phyloP scores from a whole-genome alignment of 345 rosid species.

The Citrus hindsii region DNA sequence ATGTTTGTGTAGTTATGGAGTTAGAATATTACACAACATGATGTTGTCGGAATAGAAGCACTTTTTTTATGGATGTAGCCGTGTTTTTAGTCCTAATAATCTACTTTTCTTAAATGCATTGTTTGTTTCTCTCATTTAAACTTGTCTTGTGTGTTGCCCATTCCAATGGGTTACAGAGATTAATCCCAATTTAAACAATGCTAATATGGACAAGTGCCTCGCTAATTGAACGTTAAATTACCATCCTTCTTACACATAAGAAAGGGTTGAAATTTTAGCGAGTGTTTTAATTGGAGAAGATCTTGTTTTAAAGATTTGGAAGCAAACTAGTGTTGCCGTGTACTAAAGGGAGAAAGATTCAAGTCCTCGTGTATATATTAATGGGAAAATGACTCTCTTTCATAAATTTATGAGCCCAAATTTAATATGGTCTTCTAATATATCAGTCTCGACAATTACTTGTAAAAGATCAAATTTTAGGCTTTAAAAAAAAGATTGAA shows the following conservation, averaged over 20 bases:
- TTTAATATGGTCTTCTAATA: too few species aligned
- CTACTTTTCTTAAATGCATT: slow-evolving; percentile 9
- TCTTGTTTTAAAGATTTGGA: too few species aligned
- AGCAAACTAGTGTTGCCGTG: too few species aligned
- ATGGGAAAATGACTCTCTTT: background rate
- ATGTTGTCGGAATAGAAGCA: slow-evolving; percentile 43
- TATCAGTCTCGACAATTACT: too few species aligned
- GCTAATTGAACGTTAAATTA: background rate
- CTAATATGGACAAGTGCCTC: background rate
- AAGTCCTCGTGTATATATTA: background rate
- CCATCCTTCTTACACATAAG: background rate
- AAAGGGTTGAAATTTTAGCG: too few species aligned
- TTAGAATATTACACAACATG: slow-evolving; percentile 22
- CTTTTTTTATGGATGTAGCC: background rate
- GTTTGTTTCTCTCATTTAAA: slow-evolving; percentile 13
- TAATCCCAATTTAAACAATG: background rate
- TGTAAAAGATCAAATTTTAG: too few species aligned
- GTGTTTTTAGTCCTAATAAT: background rate
- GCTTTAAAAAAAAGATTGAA: too few species aligned
- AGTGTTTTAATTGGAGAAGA: too few species aligned
- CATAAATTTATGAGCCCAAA: too few species aligned
- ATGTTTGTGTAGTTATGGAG: slow-evolving; percentile 13
- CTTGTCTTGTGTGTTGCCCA: background rate
- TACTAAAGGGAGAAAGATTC: background rate
- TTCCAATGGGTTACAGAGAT: background rate